phyloP scores from a whole-genome alignment of 306 rosid genomes.

The Lathyrus oleraceus region DNA sequence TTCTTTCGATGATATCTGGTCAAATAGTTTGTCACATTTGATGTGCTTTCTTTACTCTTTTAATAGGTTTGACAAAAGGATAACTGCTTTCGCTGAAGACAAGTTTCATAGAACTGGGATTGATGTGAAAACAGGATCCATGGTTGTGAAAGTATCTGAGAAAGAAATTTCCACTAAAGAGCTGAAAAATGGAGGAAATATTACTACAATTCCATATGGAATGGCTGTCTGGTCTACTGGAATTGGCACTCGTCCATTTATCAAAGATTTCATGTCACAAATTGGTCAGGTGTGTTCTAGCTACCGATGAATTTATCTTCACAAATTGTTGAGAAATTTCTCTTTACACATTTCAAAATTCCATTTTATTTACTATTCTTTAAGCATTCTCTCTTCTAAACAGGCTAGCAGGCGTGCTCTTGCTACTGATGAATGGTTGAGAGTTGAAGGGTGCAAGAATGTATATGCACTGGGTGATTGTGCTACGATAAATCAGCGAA shows the following conservation, averaged over 20 bases:
- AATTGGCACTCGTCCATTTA: constrained; percentile 85
- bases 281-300: constrained; percentile 74
- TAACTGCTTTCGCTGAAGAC: constrained; percentile 84
- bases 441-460: constrained; percentile 82
- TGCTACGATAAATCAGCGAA: constrained; percentile 96
- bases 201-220: constrained; percentile 75
- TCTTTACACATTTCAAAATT: constrained; percentile 14
- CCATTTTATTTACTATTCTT: not conserved
- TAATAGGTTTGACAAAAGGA: constrained; percentile 94
- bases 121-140: constrained; percentile 88
- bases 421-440: constrained; percentile 98
- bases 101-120: constrained; percentile 87
- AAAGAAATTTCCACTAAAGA: constrained; percentile 83
- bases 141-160: constrained; percentile 84
- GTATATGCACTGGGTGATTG: constrained; percentile 96
- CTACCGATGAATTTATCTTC: too few relatives aligned
- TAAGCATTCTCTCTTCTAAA: constrained; percentile 15
- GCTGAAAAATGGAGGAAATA: constrained; percentile 69
- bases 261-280: constrained; percentile 80
- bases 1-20: constrained; percentile 5
- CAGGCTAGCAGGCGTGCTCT: constrained; percentile 90
- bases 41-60: constrained; percentile 21
- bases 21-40: constrained; percentile 10
- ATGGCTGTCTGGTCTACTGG: constrained; percentile 99
- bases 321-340: constrained; percentile 27